Percentiles rank a stretch among this genome's conserved stretches.
Evolutionary conservation across 148 eudicot genomes (phyloP).

Genomic region (Rhododendron mucronatum): DNA sequence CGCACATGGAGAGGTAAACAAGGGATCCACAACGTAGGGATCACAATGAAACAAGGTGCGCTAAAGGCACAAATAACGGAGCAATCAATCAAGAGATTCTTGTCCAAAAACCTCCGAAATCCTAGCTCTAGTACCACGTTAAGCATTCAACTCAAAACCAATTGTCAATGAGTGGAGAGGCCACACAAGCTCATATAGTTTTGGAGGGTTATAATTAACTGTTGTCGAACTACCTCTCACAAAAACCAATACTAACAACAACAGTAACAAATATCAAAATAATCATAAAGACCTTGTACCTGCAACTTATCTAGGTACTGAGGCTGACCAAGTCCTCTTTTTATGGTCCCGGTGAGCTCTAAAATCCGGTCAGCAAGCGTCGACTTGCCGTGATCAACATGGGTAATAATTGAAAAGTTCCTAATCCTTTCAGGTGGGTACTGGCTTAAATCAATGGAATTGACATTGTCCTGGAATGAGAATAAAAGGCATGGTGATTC

Average conservation of each 20-base stretch:
- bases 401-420: slow-evolving; percentile 87
- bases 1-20: too few relatives aligned
- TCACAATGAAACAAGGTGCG: too few relatives aligned
- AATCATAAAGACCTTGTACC: slow-evolving; percentile 25
- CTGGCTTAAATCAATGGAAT: slow-evolving; percentile 51
- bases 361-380: slow-evolving; percentile 84
- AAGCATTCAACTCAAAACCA: too few relatives aligned
- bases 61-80: too few relatives aligned
- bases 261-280: neutral
- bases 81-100: too few relatives aligned
- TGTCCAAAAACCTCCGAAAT: too few relatives aligned
- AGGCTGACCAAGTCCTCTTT: slow-evolving; percentile 86
- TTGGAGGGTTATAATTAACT: too few relatives aligned
- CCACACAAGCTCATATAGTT: too few relatives aligned
- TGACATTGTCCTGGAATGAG: slow-evolving; percentile 45
- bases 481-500: slow-evolving; percentile 30
- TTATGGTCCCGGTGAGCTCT: slow-evolving; percentile 87
- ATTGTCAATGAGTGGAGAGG: too few relatives aligned
- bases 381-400: slow-evolving; percentile 92
- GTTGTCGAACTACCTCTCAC: too few relatives aligned
- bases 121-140: too few relatives aligned
- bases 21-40: too few relatives aligned
- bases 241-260: neutral
- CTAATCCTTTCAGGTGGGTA: slow-evolving; percentile 72
- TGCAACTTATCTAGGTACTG: slow-evolving; percentile 92